These are phyloP conservation scores for Chlorociboria aeruginascens DNA, from an alignment of 495 filamentous ascomycete genomes.

Conservation along the genomic window DNA sequence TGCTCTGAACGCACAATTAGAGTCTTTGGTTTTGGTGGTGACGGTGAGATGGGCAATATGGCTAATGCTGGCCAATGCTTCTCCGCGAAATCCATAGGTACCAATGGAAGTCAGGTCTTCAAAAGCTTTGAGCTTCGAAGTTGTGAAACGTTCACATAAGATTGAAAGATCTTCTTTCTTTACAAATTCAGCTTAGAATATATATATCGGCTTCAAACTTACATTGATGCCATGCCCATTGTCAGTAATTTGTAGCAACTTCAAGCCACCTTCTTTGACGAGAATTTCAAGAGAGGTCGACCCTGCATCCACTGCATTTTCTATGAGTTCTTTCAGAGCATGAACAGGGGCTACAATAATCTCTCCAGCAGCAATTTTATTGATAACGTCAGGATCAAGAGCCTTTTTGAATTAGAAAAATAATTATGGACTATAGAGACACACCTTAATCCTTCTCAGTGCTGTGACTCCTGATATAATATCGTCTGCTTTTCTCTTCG, in stretches of 20 bases:
- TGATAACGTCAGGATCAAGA: constrained; percentile 89
- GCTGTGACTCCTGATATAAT: constrained; percentile 13
- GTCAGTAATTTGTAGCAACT: constrained; percentile 93
- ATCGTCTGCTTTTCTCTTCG: constrained; percentile 25
- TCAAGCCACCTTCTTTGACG: constrained; percentile 93
- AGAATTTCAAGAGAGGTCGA: constrained; percentile 85
- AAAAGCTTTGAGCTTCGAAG: constrained; percentile 89
- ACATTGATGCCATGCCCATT: constrained; percentile 97
- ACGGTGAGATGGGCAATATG: constrained; percentile 95
- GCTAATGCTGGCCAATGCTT: constrained; percentile 95
- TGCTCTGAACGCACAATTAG: constrained; percentile 79
- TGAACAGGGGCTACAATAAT: constrained; percentile 98
- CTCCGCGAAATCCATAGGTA: constrained; percentile 95
- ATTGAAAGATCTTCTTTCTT: constrained; percentile 87
- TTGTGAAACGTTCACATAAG: constrained; percentile 93
- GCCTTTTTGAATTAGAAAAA: constrained; percentile 37
- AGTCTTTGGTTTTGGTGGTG: constrained; percentile 85
- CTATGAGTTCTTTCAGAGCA: constrained; percentile 93
- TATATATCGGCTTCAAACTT: constrained; percentile 17
- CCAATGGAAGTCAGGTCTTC: constrained; percentile 86
- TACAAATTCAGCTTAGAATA: constrained; percentile 9
- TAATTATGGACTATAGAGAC: constrained; percentile 1
- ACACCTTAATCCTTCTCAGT: constrained; percentile 27
- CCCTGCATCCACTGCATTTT: constrained; percentile 95
- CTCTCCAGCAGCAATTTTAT: constrained; percentile 98